Evolutionary conservation across 768 basidiomycete species (phyloP), one percentile per base, ranked within the genome.

Genomic region (Leccinum aurantiacum): DNA sequence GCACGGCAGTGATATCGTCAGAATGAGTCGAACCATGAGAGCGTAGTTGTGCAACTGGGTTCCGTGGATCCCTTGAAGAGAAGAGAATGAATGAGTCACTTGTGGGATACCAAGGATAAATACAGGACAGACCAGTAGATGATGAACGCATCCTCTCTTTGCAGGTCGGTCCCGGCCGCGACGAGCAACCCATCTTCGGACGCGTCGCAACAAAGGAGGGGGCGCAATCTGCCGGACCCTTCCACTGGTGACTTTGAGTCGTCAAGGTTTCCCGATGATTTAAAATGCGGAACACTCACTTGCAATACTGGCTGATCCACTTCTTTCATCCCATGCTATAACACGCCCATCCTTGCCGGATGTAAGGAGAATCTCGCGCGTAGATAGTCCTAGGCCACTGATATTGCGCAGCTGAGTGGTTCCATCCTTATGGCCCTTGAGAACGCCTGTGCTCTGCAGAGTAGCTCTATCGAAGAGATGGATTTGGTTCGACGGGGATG

Each of bases 11-110:
- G 58, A 98, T 85, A 68, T 98, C 95, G 73, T 98, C 95, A 3
- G 94, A 95, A 69, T 98, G 95, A 0, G 93, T 93, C 3, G 90
- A 91, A 4, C 84, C 77, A 73, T 97, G 94, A n/a, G 77, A 79
- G 33, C 91, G 85, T 2, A 93, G 69, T 4, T 89, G 89, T 1
- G 82, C 79, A 2, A 78, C 79, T 10, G 93, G 85, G 56, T 86
- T 84, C n/a, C 95, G 84, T 19, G 89, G 88, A 71, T 98, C 95
- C 92, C 93, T 94, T 67, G 50, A 54, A 57, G 41, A 24, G 8
- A 25, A 25, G 50, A 29, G 54, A 59, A 49, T 51, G n/a, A n/a
- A n/a, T 55, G 13, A 58, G 24, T 3, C 25, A 52, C n/a, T 48
- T 41, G 44, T 58, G 65, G 25, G 41, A 53, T 22, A 49, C 53